Base-by-base conservation (phyloP, 371 early-diverging fungal species). In the Apophysomyces trapeziformis region DNA sequence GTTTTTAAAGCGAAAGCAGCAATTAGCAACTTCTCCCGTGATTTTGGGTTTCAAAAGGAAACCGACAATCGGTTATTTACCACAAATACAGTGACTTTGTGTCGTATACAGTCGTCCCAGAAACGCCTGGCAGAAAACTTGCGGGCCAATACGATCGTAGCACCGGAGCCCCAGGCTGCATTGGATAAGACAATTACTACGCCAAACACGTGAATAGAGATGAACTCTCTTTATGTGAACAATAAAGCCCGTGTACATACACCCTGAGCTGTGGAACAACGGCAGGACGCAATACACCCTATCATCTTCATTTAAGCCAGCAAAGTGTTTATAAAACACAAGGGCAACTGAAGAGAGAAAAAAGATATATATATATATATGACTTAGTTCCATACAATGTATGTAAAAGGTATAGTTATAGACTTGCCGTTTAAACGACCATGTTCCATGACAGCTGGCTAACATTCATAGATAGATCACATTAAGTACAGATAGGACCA, bases 251-350 rank as follows among this genome's bases (percentile, higher is more conserved):
- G 9, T 11, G 38, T 14, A 64, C 65, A 43, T 60, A 71, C 63
- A 39, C 7, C 61, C 74, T 36, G 71, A 65, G 18, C 75, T 71
- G 46, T 74, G 75, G 54, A 65, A 74, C 36, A 74, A 68, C 35
- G 75, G 75, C 5, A 74, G 54, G 21, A 68, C 61, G 18, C 63
- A 61, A 54, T 74, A 74, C 12, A 67, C 38, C 21, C 75, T 60
- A 59, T 76, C 77, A 3, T 56, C 56, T 5, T 64, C 32, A 12
- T 58, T 26, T 13, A 67, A 21, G 11, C 45, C 62, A 18, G 71
- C 38, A 35, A 45, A 18, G 13, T 36, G 26, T 16, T 32, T 43
- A 38, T 72, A 59, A 12, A 41, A 54, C 6, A 9, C 32, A 47
- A 63, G 63, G 7, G 63, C 59, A 45, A 67, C 32, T 36, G 47